A percentile compares a stretch with the other conserved stretches of the same genome.
phyloP scores from a whole-genome alignment of 208 protist genomes.

The Zelonia costaricensis region DNA sequence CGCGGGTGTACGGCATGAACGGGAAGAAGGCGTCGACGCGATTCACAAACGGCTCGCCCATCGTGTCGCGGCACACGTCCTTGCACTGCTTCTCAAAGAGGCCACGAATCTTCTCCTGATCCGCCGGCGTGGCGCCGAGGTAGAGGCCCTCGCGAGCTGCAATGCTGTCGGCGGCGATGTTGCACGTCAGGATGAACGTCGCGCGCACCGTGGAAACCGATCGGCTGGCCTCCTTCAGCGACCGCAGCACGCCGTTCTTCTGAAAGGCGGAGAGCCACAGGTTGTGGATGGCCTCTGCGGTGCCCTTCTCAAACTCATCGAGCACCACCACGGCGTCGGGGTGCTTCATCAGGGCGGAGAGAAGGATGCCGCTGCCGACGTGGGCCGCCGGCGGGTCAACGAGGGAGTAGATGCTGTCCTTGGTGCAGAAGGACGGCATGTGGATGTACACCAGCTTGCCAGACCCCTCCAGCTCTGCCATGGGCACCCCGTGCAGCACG shows the following conservation, averaged over 20 bases:
- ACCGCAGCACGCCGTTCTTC: constrained; percentile 82
- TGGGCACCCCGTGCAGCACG: constrained; percentile 52
- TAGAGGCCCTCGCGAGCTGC: constrained; percentile 34
- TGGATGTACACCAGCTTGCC: constrained; percentile 86
- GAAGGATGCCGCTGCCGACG: constrained; percentile 79
- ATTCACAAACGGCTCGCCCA: constrained; percentile 87
- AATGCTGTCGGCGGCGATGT: constrained; percentile 66
- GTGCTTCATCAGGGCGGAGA: constrained; percentile 69
- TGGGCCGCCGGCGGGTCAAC: constrained; percentile 86
- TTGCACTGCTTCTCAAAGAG: constrained; percentile 52
- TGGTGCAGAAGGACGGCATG: constrained; percentile 86
- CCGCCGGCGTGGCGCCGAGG: constrained; percentile 28
- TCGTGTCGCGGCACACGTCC: constrained; percentile 39
- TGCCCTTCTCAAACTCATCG: constrained; percentile 89
- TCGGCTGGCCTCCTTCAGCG: constrained; percentile 71
- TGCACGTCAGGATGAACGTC: constrained; percentile 87
- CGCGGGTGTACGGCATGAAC: constrained; percentile 75
- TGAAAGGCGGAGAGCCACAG: constrained; percentile 90
- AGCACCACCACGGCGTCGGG: constrained; percentile 81
- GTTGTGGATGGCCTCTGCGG: constrained; percentile 79
- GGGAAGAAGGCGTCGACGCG: constrained; percentile 83
- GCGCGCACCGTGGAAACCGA: constrained; percentile 72
- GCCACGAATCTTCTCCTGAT: constrained; percentile 43
- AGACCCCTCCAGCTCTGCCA: constrained; percentile 43
- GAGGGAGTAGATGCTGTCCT: constrained; percentile 87